Conservation (phyloP, 2,329 filamentous ascomycete genomes). For the Calonectria crousiana region DNA sequence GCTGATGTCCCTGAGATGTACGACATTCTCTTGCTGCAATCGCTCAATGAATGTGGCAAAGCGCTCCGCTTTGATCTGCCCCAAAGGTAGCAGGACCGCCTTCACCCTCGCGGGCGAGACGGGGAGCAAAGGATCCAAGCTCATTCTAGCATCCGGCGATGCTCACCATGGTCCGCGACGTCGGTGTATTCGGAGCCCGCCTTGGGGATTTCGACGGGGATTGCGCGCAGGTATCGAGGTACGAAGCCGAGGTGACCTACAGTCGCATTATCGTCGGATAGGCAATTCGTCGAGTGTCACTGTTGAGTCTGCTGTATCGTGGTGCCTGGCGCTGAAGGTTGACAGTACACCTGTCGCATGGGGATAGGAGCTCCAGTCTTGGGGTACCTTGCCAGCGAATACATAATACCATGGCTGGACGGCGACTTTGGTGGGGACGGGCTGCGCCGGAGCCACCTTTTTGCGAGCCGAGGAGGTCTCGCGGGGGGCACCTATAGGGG, state of each 20-base stretch:
- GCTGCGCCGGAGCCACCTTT: constrained; percentile 43
- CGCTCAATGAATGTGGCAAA: constrained; percentile 84
- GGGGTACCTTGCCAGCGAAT: constrained; percentile 31
- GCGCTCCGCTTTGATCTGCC: constrained; percentile 83
- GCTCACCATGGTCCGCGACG: constrained; percentile 48
- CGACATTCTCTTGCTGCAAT: constrained; percentile 82
- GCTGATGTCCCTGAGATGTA: constrained; percentile 87
- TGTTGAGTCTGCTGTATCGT: constrained; percentile 20
- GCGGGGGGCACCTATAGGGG: constrained; percentile 10
- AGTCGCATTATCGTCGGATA: constrained; percentile 31
- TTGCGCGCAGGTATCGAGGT: constrained; percentile 23
- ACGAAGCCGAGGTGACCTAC: constrained; percentile 6
- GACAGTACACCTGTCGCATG: constrained; percentile 46
- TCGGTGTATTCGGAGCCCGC: constrained; percentile 32
- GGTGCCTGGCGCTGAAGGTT: constrained; percentile 31
- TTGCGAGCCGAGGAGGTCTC: constrained; percentile 41
- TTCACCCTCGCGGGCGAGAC: constrained; percentile 92
- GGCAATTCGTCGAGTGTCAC: constrained; percentile 17
- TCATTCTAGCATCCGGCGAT: constrained; percentile 74
- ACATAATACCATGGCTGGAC: constrained; percentile 27
- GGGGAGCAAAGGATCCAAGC: constrained; percentile 88
- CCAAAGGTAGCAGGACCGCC: constrained; percentile 87
- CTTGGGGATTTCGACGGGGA: constrained; percentile 29
- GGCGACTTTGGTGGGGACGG: constrained; percentile 34
- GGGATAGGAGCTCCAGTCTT: constrained; percentile 40